Conservation (phyloP, 306 rosid genomes). For the Begonia peltatifolia region DNA sequence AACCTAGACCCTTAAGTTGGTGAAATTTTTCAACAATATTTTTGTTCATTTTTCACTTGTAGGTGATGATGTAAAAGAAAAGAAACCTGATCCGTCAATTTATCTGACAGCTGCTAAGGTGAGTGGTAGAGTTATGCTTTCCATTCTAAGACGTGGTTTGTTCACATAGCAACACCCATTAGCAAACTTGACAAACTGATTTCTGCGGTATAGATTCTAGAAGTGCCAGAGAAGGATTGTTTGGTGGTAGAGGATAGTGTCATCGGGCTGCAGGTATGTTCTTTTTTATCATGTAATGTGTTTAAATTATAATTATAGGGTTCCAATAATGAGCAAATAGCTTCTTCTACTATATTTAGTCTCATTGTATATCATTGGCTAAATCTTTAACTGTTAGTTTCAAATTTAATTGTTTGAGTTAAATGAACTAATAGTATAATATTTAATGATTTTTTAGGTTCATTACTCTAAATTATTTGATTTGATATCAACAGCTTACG, state of each 20-base stretch:
- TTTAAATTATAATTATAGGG: too few species aligned
- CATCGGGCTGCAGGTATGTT: slow-evolving; percentile 70
- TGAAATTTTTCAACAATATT: not conserved
- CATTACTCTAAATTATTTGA: too few species aligned
- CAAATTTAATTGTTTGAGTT: too few species aligned
- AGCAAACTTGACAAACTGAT: slow-evolving; percentile 4
- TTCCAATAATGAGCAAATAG: too few species aligned
- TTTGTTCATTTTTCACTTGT: slow-evolving; percentile 12
- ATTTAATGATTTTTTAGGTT: too few species aligned
- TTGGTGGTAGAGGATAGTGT: slow-evolving; percentile 90
- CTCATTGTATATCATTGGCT: too few species aligned
- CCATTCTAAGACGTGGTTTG: not conserved
- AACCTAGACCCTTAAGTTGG: too few species aligned
- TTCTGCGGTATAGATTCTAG: slow-evolving; percentile 48
- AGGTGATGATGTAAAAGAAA: slow-evolving; percentile 96
- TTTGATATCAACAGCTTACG: too few species aligned
- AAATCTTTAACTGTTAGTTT: too few species aligned
- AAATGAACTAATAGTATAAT: too few species aligned
- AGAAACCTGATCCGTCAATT: slow-evolving; percentile 92
- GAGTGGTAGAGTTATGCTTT: too few species aligned
- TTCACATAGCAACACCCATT: not conserved
- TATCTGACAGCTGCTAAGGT: slow-evolving; percentile 75
- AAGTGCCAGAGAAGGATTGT: slow-evolving; percentile 44
- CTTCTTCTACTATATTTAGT: too few species aligned
- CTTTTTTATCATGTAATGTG: not conserved